phyloP scores from a whole-genome alignment of 2,329 filamentous ascomycete species.

The Beauveria scarabaeidicola region DNA sequence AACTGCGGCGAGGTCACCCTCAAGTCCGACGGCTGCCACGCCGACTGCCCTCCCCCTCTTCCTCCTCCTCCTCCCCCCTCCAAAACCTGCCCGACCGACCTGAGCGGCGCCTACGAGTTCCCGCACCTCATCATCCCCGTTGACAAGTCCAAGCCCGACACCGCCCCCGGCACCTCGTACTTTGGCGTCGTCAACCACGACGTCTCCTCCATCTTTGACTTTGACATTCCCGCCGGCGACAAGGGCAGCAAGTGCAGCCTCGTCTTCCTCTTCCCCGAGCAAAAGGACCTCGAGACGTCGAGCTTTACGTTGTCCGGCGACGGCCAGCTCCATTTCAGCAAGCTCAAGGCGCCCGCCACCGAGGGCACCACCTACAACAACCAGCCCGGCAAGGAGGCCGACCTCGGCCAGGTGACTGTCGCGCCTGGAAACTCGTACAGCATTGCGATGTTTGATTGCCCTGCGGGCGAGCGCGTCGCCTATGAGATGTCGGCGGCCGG shows the following conservation, averaged over 20 bases:
- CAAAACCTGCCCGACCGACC: conserved; percentile 33
- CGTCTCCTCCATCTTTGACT: conserved; percentile 57
- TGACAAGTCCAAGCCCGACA: conserved; percentile 43
- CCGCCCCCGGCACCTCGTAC: conserved; percentile 42
- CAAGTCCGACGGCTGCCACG: conserved; percentile 29
- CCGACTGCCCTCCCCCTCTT: conserved; percentile 14
- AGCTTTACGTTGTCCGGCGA: conserved; percentile 38
- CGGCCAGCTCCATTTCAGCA: conserved; percentile 45
- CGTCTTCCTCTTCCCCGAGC: conserved; percentile 54
- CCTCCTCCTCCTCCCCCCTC: conserved; percentile 12
- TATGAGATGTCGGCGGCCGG: conserved; percentile 42
- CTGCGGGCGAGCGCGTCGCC: conserved; percentile 40
- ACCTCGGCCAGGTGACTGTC: conserved; percentile 36
- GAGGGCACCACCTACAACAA: conserved; percentile 45
- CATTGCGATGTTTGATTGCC: conserved; percentile 46
- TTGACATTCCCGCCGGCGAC: conserved; percentile 50
- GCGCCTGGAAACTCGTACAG: conserved; percentile 46
- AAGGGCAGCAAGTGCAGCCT: conserved; percentile 52
- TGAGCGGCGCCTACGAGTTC: conserved; percentile 41
- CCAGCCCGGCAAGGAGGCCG: conserved; percentile 34
- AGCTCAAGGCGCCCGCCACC: conserved; percentile 37
- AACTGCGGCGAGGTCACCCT: conserved; percentile 44
- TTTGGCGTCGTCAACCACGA: conserved; percentile 46
- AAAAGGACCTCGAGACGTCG: conserved; percentile 50
- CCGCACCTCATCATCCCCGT: conserved; percentile 57